Base-by-base conservation (phyloP, 2,329 filamentous ascomycete genomes). In the Graphium sp. region DNA sequence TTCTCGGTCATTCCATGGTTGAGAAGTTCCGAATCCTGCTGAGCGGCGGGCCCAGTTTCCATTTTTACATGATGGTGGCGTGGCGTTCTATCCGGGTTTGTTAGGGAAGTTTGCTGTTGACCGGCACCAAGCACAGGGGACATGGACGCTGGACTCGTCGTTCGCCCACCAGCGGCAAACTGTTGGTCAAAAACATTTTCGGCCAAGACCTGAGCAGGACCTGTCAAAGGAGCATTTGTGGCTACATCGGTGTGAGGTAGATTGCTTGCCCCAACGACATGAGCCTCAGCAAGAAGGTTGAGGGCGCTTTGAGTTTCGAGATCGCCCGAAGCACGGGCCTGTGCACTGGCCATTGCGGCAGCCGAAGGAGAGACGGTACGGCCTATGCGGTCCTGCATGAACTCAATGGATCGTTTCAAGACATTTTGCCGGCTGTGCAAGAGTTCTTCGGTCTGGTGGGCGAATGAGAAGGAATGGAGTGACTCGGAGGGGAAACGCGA, bases 401-500 rank as follows among this genome's bases (percentile, higher is more conserved):
- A 94, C 50, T 95, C 89, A 45, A 94, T 76, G 7, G 85, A 92
- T 34, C 87, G 70, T 54, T 92, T 93, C 43, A 98, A 51, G 19
- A 93, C 78, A 58, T 83, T 92, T 49, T 95, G 85, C 31, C 89
- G 77, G 48, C 72, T 93, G 48, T 93, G 81, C 32, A 95, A 64
- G 36, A 83, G 74, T 36, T 95, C 87, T 45, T 93, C 85, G 4
- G 85, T 87, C 52, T 93, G 85, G 41, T 92, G 82, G 22, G 89
- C 83, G 50, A 98, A 98, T 9, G 87, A 95, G 56, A 98, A 98
- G 2, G 89, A 98, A 52, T 98, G 89, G 26, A 98, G 60, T 5
- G 89, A 98, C 48, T 98, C 89, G 41, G 82, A 83, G 2, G 89
- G 87, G 47, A 98, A 98, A 28, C 85, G 76, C 25, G 75, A 76